These are phyloP conservation scores for Diaporthe longicolla DNA, from an alignment of 2,329 filamentous ascomycete species.

Conservation along the genomic window DNA sequence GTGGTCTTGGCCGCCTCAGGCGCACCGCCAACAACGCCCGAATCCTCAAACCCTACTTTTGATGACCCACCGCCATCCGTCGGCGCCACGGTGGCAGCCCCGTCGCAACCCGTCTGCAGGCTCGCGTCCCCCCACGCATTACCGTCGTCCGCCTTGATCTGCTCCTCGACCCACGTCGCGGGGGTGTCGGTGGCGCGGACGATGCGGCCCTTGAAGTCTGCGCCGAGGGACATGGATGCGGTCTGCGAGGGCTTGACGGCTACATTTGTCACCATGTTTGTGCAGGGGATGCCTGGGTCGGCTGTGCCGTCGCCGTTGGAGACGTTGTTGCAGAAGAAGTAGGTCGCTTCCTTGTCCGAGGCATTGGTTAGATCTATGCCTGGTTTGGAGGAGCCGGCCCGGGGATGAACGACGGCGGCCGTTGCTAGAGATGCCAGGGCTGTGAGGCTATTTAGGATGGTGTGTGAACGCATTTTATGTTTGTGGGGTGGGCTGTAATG, in stretches of 20 bases:
- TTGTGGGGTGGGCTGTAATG: background rate
- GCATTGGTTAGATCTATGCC: constrained; percentile 39
- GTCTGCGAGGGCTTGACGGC: constrained; percentile 29
- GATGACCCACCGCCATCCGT: constrained; percentile 17
- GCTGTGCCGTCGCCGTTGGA: constrained; percentile 38
- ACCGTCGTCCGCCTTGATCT: constrained; percentile 36
- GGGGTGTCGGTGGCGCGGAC: constrained; percentile 37
- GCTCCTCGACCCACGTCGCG: constrained; percentile 40
- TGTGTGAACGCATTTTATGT: constrained; percentile 5
- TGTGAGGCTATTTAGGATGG: background rate
- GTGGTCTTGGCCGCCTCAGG: constrained; percentile 29
- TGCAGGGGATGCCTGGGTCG: constrained; percentile 40
- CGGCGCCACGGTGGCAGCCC: constrained; percentile 35
- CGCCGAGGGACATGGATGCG: constrained; percentile 12
- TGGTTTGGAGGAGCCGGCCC: constrained; percentile 29
- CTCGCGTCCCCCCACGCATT: constrained; percentile 39
- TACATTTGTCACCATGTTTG: constrained; percentile 26
- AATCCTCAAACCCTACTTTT: constrained; percentile 27
- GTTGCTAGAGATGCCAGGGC: background rate
- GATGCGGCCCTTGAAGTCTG: constrained; percentile 38
- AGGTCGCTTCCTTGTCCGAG: constrained; percentile 35
- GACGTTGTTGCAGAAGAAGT: constrained; percentile 41
- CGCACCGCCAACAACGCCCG: constrained; percentile 8
- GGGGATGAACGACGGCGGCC: constrained; percentile 19
- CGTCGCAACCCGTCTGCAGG: constrained; percentile 38